These are phyloP conservation scores for Petunia axillaris DNA, from an alignment of 257 asterid genomes.

Conservation along the genomic window DNA sequence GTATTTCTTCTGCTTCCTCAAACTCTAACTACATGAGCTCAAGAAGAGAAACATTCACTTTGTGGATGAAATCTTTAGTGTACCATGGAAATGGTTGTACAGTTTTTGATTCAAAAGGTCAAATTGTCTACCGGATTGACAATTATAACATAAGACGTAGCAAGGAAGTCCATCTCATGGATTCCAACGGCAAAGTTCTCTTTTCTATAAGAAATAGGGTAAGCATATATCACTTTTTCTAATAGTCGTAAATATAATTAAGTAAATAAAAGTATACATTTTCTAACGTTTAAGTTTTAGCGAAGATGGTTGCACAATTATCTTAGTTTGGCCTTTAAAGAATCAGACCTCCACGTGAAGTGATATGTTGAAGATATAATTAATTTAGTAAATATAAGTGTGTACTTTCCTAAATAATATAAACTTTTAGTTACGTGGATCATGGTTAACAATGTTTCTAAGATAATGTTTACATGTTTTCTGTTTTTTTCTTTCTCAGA, in stretches of 20 bases:
- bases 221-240: not conserved
- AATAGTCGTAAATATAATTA: no score
- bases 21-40: constrained; percentile 29
- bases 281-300: no score
- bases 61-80: constrained; percentile 79
- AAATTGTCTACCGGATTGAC: constrained; percentile 58
- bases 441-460: not conserved
- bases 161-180: constrained; percentile 61
- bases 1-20: constrained; percentile 22
- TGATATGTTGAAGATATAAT: no score
- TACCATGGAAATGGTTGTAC: constrained; percentile 67
- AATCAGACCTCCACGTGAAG: no score
- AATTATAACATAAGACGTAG: constrained; percentile 52
- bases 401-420: no score
- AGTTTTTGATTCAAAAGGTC: constrained; percentile 51
- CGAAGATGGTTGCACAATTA: no score
- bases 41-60: constrained; percentile 50
- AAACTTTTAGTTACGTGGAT: no score
- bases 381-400: no score
- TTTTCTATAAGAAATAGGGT: constrained; percentile 63
- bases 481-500: constrained; percentile 29
- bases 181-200: constrained; percentile 50
- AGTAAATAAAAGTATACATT: no score
- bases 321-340: no score
- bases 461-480: not conserved